These are phyloP conservation scores for Fusarium neocosmosporiellum DNA, from an alignment of 2,329 filamentous ascomycete species.

Conservation along the genomic window DNA sequence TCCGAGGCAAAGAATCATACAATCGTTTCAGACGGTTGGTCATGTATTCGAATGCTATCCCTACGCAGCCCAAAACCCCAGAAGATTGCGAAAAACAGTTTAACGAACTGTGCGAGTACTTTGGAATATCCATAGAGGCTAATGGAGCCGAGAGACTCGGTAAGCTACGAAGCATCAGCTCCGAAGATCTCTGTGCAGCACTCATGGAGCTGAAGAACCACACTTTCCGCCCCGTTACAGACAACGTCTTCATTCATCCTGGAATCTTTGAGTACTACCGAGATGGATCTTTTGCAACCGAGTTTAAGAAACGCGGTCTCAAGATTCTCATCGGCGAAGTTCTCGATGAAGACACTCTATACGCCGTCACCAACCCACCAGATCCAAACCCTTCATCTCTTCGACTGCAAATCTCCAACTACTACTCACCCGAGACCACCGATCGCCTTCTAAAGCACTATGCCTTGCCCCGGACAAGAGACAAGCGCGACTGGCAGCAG, in stretches of 20 bases:
- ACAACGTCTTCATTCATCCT: conserved; percentile 13
- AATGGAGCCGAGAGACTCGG: conserved; percentile 1
- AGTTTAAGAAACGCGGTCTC: conserved; percentile 22
- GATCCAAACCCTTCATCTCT: conserved; percentile 11
- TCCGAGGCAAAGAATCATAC: not conserved
- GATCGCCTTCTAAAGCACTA: conserved; percentile 13
- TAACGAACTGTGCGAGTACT: conserved; percentile 17
- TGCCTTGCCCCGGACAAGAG: not conserved
- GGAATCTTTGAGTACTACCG: conserved; percentile 16
- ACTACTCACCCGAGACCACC: conserved; percentile 8
- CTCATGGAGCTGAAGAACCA: conserved; percentile 18
- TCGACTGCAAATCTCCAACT: conserved; percentile 16
- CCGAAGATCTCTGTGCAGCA: conserved; percentile 8
- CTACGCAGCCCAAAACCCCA: conserved; percentile 13
- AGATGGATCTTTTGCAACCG: conserved; percentile 18
- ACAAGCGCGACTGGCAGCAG: conserved; percentile 10
- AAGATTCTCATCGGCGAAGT: conserved; percentile 18
- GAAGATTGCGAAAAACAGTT: conserved; percentile 15
- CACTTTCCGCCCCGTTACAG: conserved; percentile 25
- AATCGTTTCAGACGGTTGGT: conserved; percentile 7
- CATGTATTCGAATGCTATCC: conserved; percentile 25
- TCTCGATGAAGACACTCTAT: conserved; percentile 16
- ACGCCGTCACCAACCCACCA: conserved; percentile 16
- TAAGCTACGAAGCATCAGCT: not conserved
- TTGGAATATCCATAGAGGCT: not conserved